Evolutionary conservation across 192 early-diverging fungal genomes (phyloP), one percentile per base, ranked within the genome.

Genomic region (Mortierella hygrophila): DNA sequence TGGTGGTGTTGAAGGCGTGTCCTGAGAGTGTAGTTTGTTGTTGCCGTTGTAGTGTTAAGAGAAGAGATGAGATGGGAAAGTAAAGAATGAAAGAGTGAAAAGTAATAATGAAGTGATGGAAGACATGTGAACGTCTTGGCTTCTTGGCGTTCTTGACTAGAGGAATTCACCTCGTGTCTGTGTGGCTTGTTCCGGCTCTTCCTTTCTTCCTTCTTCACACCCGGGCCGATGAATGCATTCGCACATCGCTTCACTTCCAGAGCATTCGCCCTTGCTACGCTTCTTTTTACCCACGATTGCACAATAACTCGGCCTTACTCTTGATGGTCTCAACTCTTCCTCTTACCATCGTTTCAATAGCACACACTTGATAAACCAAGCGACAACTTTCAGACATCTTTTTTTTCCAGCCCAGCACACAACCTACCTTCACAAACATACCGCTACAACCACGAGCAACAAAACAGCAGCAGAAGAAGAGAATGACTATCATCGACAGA

Each of bases 401-500:
- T 65, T 65, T 55, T 57, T 65, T 65, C 29, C 32, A 65, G 60
- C 10, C 2, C 60, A 35, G 26, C 29, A 10, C 29, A 1, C 11
- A 32, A 65, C 29, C 13, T 29, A 32, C 29, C 26, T 29, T 32
- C 29, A 21, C 47, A 7, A 4, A 16, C 54, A 18, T 1, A 21
- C 54, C 54, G 21, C 29, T 26, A 65, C 60, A 65, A 65, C 60
- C 5, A 32, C 60, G n/a, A 29, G 29, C 8, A 65, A 13, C 60
- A 65, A 35, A 35, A 13, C 60, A 65, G 11, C 11, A 29, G 32
- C 11, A 0, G 10, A 3, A 65, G 8, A 35, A 32, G n/a, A 49
- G 38, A 21, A 82, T 82, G 81, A 77, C 81, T 37, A 26, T 82
- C 16, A 71, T 82, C 23, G 75, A 82, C 63, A 82, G 29, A 16